Conservation (phyloP, 108 stramenopile species). For the Skeletonema costatum region DNA sequence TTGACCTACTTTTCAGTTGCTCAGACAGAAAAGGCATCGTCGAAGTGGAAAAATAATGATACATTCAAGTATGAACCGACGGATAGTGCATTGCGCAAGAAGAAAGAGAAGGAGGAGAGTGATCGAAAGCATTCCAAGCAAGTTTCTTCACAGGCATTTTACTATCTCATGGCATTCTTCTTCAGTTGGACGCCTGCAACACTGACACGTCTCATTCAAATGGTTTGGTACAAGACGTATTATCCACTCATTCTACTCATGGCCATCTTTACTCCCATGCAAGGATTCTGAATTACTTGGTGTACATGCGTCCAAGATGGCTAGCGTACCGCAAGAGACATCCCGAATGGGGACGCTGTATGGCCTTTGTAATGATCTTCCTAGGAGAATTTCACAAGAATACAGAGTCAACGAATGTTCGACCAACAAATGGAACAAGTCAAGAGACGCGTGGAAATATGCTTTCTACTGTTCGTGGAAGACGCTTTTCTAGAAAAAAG, state of each 20-base stretch:
- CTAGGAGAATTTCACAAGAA: background rate
- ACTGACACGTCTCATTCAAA: constrained; percentile 12
- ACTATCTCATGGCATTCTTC: constrained; percentile 40
- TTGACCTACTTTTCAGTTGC: background rate
- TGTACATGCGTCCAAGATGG: constrained; percentile 11
- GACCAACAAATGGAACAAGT: too few relatives aligned
- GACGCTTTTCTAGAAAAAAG: too few relatives aligned
- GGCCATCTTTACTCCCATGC: constrained; percentile 24
- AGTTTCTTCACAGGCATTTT: constrained; percentile 25
- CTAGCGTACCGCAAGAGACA: background rate
- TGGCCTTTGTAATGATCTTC: background rate
- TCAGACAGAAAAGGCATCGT: constrained; percentile 16
- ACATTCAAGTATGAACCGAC: background rate
- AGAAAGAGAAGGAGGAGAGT: background rate
- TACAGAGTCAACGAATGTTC: background rate
- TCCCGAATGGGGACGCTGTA: background rate
- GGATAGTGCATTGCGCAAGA: background rate
- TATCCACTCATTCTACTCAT: constrained; percentile 11
- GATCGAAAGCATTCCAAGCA: background rate
- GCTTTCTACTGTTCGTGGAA: background rate
- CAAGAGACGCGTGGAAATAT: too few relatives aligned
- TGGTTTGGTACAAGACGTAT: background rate
- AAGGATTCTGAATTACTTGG: constrained; percentile 33
- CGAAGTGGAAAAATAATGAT: constrained; percentile 3
- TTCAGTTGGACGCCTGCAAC: constrained; percentile 32